Base-by-base conservation (phyloP, 306 rosid genomes). In the Chamaecrista fasciculata region DNA sequence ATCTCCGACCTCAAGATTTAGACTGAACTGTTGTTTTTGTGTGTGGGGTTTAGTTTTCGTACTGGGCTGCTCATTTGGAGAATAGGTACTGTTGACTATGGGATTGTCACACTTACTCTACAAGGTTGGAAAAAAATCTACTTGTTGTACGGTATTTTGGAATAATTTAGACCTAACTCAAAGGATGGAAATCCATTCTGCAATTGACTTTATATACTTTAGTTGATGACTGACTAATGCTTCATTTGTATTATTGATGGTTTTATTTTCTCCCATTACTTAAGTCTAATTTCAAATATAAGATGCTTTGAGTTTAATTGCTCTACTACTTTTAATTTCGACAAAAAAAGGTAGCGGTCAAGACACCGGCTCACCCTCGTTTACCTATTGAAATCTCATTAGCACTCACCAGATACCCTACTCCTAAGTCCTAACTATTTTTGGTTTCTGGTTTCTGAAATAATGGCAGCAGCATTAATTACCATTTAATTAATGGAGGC, bases 401-500 rank as follows among this genome's bases (percentile, higher is more conserved):
- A 46, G 15, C 25, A n/a, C 68, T 11, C 44, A 25, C 20, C 4
- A 59, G 39, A 70, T 61, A 4, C 50, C 36, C 40, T 34, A 49
- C 46, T 14, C 33, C 18, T 58, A 34, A 49, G 34, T 20, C 46
- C 19, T 58, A 42, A 21, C 46, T 18, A 57, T 18, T 57, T 11
- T 25, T 10, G 9, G 26, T 44, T 51, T 29, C 46, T 10, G 9
- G 26, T 44, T 51, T 29, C 46, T 16, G 11, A 25, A 25, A 5
- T 19, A 26, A 44, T 40, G 15, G 43, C 61, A 11, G 61, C 8
- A 15, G 8, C 37, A 7, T 0, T 2, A 15, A 26, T 33, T 21
- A 37, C 29, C 36, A 11, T 48, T 47, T 14, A 21, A 20, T 20
- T 71, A 67, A 86, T 89, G 90, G 97, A 86, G 78, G 67, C 84